Base-by-base conservation (phyloP, 2,329 filamentous ascomycete species). In the Fusarium bactridioides region DNA sequence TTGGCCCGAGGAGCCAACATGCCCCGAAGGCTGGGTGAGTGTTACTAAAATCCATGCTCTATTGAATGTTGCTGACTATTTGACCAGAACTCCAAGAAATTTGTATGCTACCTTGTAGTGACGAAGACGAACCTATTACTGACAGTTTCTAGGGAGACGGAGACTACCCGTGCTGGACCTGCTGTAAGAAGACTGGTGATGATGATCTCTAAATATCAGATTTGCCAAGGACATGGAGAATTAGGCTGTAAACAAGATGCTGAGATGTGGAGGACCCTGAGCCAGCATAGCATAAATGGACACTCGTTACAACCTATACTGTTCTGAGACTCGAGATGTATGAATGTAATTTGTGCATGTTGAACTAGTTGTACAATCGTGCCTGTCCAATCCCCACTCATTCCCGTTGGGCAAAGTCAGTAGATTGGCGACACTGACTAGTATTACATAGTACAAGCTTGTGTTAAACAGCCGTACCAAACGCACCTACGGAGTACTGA, bases 11-110 rank as follows among this genome's bases (percentile, higher is more conserved):
- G 23, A 40, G 29, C 72, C 64, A 2, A 35, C 2, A 0, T 74
- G 72, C 4, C 71, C 71, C 7, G 21, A 41, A 0, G 53, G 51
- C 19, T 74, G 72, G 72, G 71, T 73, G 7, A 70, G 68, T 51
- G 7, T 23, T 6, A 11, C 3, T 16, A 2, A 3, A 1, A 9
- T 1, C 2, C 19, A 8, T 6, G 3, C 0, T 0, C 2, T 4
- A 10, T 11, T 40, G 1, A 18, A 3, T 4, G 4, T 29, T 10
- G 15, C 57, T 73, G n/a, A 73, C 48, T 10, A 1, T 9, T 12
- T 3, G 2, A 5, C 0, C 2, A 73, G 71, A n/a, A 47, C 6
- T 1, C 67, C 0, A 64, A 61, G 25, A 73, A 73, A 16, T 18
- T 64, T 19, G 70, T 69, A 64, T 7, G 19, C 0, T 12, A 1